Evolutionary conservation across 257 asterid genomes (phyloP).

Genomic region (Fraxinus anomala): DNA sequence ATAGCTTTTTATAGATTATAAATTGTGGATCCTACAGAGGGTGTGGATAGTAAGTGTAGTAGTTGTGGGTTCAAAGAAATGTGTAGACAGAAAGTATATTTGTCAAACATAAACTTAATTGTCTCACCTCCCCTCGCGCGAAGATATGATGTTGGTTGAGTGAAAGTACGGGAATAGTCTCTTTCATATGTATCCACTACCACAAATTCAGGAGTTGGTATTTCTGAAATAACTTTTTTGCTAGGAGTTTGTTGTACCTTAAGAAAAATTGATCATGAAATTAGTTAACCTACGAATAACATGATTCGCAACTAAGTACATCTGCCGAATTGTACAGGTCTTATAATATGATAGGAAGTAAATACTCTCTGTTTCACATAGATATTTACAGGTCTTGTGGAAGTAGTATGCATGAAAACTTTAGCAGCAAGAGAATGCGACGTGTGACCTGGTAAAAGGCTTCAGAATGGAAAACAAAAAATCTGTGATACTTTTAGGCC

Average conservation of each 20-base stretch:
- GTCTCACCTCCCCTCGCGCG: conserved; percentile 92
- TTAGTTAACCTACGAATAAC: conserved; percentile 12
- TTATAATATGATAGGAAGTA: conserved; percentile 10
- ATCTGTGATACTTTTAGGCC: neutral
- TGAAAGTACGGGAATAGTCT: conserved; percentile 87
- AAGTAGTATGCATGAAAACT: conserved; percentile 6
- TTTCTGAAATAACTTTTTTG: conserved; percentile 79
- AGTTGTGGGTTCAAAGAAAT: too few relatives aligned
- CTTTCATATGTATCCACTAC: conserved; percentile 92
- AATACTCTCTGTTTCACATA: conserved; percentile 1
- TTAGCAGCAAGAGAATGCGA: neutral
- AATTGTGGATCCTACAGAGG: too few relatives aligned
- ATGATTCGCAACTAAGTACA: conserved; percentile 1
- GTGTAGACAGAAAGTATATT: too few relatives aligned
- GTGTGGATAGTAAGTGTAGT: too few relatives aligned
- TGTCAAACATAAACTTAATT: neutral
- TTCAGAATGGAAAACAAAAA: neutral
- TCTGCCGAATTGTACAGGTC: conserved; percentile 1
- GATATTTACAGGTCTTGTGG: neutral
- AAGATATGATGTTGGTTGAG: conserved; percentile 80
- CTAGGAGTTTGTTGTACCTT: conserved; percentile 67
- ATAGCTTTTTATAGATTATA: too few relatives aligned
- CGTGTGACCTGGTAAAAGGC: neutral
- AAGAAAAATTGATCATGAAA: conserved; percentile 20
- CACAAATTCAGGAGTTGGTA: conserved; percentile 90